Evolutionary conservation across 1,284 basidiomycete species (phyloP), one percentile per base, ranked within the genome.

Genomic region (Leccinum subspadiceum): DNA sequence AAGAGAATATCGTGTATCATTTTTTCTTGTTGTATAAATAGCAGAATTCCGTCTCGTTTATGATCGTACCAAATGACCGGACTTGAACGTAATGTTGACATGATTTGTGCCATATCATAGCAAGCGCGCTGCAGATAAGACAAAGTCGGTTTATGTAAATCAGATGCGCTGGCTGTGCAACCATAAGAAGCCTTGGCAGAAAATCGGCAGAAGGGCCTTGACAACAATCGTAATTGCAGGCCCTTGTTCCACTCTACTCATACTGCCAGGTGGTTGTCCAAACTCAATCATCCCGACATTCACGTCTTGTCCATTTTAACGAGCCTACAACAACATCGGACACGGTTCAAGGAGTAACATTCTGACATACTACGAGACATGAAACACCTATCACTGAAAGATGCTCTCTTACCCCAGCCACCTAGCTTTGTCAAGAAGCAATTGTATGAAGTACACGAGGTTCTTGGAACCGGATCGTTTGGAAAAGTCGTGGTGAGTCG

Each of bases 361-460:
- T 24, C 29, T 26, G 24, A 48, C 54, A 35, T 33, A 9, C 26
- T 15, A 51, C 24, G 5, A 48, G 48, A 54, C 33, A 73, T 69
- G 66, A 75, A 73, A 44, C 69, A 76, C 58, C 59, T 79, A 24
- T 77, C 78, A 5, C 62, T 80, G 51, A 75, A 75, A 60, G 79
- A 81, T 58, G 69, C 75, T 5, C 68, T 95, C 50, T 81, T 94
- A 9, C 84, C 88, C 0, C 93, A 95, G 70, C 93, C 93, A 1
- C 80, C 90, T 0, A 92, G 89, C 59, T 94, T 92, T 71, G 76
- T 76, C 68, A 94, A 94, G 81, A 95, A 94, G 79, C 90, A 88
- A 71, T 77, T 84, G 22, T 93, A 92, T 68, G 85, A 89, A 63
- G 77, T 90, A 1, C 86, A 90, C 58, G 81, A 88, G 39, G 79